Evolutionary conservation across 2,329 filamentous ascomycete species (phyloP).

Genomic region (Rutstroemia sp.): DNA sequence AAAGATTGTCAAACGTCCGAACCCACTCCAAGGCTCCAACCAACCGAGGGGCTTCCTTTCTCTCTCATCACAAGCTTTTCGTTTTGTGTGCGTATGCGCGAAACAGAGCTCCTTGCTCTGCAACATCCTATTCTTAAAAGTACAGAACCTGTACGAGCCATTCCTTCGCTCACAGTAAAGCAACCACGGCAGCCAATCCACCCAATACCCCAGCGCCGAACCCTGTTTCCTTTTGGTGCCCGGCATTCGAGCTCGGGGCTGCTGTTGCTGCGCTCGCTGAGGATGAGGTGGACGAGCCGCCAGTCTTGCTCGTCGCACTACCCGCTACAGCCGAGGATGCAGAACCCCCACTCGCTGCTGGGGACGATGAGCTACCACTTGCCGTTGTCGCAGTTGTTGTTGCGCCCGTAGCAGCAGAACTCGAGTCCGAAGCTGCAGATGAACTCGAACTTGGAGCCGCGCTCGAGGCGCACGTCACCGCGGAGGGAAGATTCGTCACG

Average conservation of each 20-base stretch:
- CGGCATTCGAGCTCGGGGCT: conserved; percentile 14
- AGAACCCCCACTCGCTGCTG: neutral
- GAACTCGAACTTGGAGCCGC: conserved; percentile 1
- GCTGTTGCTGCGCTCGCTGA: neutral
- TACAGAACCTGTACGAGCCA: too few relatives aligned
- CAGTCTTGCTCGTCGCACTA: neutral
- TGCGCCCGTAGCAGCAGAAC: neutral
- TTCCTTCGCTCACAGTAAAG: conserved; percentile 17
- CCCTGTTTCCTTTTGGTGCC: conserved; percentile 16
- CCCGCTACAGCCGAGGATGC: conserved; percentile 2
- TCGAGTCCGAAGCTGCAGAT: neutral
- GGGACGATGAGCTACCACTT: too few relatives aligned
- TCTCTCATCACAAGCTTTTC: too few relatives aligned
- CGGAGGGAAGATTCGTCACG: conserved; percentile 26
- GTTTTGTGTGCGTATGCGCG: too few relatives aligned
- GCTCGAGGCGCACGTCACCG: conserved; percentile 14
- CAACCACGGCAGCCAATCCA: conserved; percentile 19
- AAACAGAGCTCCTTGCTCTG: too few relatives aligned
- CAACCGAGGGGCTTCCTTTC: too few relatives aligned
- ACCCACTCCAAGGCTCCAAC: too few relatives aligned
- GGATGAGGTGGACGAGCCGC: neutral
- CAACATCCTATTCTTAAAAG: too few relatives aligned
- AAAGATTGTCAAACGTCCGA: too few relatives aligned
- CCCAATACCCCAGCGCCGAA: conserved; percentile 22
- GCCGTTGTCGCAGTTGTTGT: conserved; percentile 2